phyloP scores from a whole-genome alignment of 2,329 filamentous ascomycete species.

The Metarhizium robertsii region DNA sequence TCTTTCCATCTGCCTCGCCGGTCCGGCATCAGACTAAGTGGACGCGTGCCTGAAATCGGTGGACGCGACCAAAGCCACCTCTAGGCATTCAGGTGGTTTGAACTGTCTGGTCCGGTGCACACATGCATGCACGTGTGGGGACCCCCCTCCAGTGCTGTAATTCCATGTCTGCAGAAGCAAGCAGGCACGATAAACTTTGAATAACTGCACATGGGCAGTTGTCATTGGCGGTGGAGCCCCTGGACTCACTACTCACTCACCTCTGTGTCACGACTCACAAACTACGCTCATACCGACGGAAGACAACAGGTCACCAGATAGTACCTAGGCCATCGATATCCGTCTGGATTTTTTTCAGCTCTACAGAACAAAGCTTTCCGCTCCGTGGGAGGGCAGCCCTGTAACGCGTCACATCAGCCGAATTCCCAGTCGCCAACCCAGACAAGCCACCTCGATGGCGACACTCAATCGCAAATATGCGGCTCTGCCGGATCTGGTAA shows the following conservation, averaged over 20 bases:
- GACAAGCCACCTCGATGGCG: constrained; percentile 20
- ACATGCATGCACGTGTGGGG: background rate
- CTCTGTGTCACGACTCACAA: background rate
- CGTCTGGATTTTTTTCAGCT: background rate
- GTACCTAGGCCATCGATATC: background rate
- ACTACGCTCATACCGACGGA: background rate
- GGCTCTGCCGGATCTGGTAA: constrained; percentile 67
- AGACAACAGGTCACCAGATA: background rate
- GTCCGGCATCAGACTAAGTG: background rate
- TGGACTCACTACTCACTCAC: background rate
- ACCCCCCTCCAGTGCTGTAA: background rate
- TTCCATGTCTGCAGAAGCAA: too few species aligned
- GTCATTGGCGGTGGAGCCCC: background rate
- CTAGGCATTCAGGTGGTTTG: background rate
- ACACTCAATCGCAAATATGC: constrained; percentile 75
- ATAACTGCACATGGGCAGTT: too few species aligned
- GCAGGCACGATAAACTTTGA: too few species aligned
- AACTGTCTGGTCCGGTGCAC: background rate
- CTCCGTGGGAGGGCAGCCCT: background rate
- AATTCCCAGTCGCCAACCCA: background rate
- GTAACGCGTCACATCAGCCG: background rate
- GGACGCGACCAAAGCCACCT: background rate
- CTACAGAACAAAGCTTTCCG: background rate
- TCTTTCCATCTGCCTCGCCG: background rate
- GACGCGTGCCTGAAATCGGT: background rate